These are phyloP conservation scores for Litchi chinensis DNA, from an alignment of 345 rosid species.

Conservation along the genomic window DNA sequence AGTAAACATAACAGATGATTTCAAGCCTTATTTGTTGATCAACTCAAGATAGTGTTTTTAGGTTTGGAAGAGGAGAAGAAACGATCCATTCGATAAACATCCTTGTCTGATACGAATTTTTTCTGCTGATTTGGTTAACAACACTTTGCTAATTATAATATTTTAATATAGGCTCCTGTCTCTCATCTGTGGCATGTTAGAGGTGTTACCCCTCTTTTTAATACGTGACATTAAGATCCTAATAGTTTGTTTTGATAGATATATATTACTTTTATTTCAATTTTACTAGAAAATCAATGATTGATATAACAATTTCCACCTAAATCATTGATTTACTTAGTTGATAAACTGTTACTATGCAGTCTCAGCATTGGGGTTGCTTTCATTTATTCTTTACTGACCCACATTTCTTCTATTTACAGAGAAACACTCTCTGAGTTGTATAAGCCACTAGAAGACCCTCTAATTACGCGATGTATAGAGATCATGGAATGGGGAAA, in stretches of 20 bases:
- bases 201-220: neutral
- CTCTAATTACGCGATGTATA: constrained; percentile 65
- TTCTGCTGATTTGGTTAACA: neutral
- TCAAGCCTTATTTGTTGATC: neutral
- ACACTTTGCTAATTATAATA: neutral
- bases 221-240: neutral
- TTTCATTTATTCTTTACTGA: constrained; percentile 20
- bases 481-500: constrained; percentile 62
- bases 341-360: neutral
- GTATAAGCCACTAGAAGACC: constrained; percentile 76
- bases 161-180: neutral
- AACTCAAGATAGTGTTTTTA: neutral
- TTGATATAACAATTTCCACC: neutral
- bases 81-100: neutral
- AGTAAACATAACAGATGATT: neutral
- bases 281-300: neutral
- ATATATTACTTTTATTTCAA: neutral
- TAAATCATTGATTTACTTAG: neutral
- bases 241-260: neutral
- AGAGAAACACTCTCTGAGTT: constrained; percentile 68
- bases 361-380: neutral
- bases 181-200: neutral
- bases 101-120: neutral
- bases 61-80: neutral
- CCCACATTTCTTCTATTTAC: constrained; percentile 23